Evolutionary conservation across 805 yeast genomes (phyloP).

Genomic region (Pichia sporocuriosa): DNA sequence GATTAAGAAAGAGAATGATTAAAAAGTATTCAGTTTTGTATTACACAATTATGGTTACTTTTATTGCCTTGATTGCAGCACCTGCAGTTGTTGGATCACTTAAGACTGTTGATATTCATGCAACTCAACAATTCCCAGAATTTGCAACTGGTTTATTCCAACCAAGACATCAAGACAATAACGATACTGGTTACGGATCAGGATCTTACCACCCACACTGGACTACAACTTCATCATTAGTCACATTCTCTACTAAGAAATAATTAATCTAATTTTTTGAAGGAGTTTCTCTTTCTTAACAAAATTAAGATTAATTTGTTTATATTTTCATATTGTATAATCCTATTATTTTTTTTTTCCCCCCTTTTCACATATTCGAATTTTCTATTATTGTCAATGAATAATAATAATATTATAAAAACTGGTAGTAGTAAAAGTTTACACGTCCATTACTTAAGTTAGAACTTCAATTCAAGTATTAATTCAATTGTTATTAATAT

Average conservation of each 20-base stretch:
- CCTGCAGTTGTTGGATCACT: conserved; percentile 77
- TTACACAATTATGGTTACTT: conserved; percentile 60
- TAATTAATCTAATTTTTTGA: not conserved
- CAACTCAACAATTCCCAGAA: conserved; percentile 27
- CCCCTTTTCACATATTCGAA: no score
- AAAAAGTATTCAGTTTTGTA: conserved; percentile 83
- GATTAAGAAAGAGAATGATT: conserved; percentile 95
- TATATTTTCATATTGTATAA: no score
- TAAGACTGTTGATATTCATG: conserved; percentile 33
- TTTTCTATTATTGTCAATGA: no score
- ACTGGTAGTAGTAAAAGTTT: no score
- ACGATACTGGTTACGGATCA: conserved; percentile 67
- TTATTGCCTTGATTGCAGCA: conserved; percentile 73
- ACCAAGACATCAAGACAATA: conserved; percentile 74
- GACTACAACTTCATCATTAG: conserved; percentile 38
- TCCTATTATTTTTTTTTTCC: no score
- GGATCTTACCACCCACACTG: conserved; percentile 35
- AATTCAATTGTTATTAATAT: no score
- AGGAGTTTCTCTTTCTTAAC: no score
- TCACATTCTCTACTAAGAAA: conserved; percentile 44
- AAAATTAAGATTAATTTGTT: no score
- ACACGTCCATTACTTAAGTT: no score
- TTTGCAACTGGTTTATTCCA: conserved; percentile 68
- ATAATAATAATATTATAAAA: no score
- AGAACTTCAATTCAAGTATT: no score